Evolutionary conservation across 345 rosid species (phyloP), one percentile per base, ranked within the genome.

Genomic region (Boechera divaricarpa): DNA sequence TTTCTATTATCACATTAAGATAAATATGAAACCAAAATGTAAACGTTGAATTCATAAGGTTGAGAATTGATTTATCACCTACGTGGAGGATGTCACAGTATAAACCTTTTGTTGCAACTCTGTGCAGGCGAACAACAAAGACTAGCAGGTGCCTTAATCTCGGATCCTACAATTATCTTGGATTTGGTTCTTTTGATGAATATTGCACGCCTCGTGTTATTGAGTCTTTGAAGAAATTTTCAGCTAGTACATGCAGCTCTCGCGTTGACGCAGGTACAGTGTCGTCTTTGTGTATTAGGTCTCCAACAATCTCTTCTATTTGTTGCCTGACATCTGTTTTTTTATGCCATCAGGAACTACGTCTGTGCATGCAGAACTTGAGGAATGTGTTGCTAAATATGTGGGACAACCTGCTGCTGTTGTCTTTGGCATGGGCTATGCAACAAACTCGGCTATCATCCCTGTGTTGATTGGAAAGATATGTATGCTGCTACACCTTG

Each of bases 101-200:
- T 53, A 8, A 71, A 21, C 9, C 28, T 36, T 48, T 58, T 55
- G 49, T 62, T 70, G 67, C 44, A 52, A 70, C 33, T 70, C 5
- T 10, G 2, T 77, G 85, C 89, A 92, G 98, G 77, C 90, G 98
- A 76, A 92, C 97, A 28, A 58, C 86, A 7, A 90, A 94, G 18
- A 58, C 76, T 51, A 88, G n/a, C 42, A 88, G 82, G 73, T 95
- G 99, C 69, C 95, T 95, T 53, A 95, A 95, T 80, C 77, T 95
- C 88, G 99, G 98, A 4, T 92, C 98, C 4, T 95, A 95, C 86
- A 95, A 95, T 67, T 95, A 95, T 81, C 97, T 95, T 71, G 99
- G 99, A 7, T 95, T 95, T 81, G 97, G 96, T 54, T 93, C 98
- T 10, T 83, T 88, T 5, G 99, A 95, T 87, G 99, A 95, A 72